Base-by-base conservation (phyloP, 1,284 basidiomycete species). In the Xerocomus cyaneibrunnescens region DNA sequence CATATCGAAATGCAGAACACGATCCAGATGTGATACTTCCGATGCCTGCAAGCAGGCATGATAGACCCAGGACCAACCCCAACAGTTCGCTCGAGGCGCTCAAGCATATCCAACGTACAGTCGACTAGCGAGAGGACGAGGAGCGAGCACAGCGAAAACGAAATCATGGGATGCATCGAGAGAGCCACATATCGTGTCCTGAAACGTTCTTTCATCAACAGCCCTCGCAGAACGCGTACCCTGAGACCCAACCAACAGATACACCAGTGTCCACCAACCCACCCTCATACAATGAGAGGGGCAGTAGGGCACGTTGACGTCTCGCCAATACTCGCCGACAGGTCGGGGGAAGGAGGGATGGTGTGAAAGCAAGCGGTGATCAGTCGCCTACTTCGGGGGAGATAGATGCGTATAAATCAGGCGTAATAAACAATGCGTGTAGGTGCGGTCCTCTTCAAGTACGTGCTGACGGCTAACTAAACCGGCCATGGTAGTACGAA, bases 381-480 rank as follows among this genome's bases (percentile, higher is more conserved):
- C 65, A 72, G 51, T 45, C 65, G 64, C 69, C 56, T 52, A 56
- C 58, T 56, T 60, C 48, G 56, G 27, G n/a, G 56, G 55, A 61
- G 54, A 57, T 49, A 52, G 40, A 28, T 45, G 45, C 52, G 55
- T 55, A 68, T 68, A 71, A 65, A 59, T 65, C 55, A 59, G 23
- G 50, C 45, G 42, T 70, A 70, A 71, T 69, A 70, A 70, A 71
- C 54, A 67, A 53, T 68, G 66, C 66, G 50, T 63, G 62, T 16
- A 28, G 51, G 40, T 45, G 66, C 48, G 51, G 45, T 65, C 65
- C 55, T 55, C 55, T 25, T 56, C 54, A 56, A 50, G 57, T 57
- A 56, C 22, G 56, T 59, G 58, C 51, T 45, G 54, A 56, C 36
- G 47, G 51, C 39, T 44, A 60, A 51, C 46, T 51, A 66, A 65